Evolutionary conservation across 345 rosid species (phyloP), one percentile per base, ranked within the genome.

Genomic region (Pseudoturritis turrita): DNA sequence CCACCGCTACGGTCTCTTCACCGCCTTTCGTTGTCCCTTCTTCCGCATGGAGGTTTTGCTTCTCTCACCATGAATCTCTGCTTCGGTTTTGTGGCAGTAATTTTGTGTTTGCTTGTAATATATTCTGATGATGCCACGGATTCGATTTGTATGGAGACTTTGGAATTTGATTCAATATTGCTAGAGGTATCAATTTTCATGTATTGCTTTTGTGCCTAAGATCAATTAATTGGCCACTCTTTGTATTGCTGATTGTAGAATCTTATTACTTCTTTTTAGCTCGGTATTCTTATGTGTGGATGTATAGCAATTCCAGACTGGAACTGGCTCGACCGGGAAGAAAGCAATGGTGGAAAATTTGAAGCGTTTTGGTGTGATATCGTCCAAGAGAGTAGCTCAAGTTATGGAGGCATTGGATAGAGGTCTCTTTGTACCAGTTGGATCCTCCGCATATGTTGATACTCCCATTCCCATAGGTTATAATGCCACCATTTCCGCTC

Each of bases 401-500:
- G 94, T 89, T 28, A 90, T 96, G 98, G 97, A 87, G 80, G 79
- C 75, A 26, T 62, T 96, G 23, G 99, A 96, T 61, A 84, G 98
- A 78, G 96, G 81, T 71, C 81, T 85, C 60, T 96, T 96, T 65
- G 96, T 96, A 35, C 91, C 96, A 7, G 81, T 77, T 33, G 92
- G 88, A 17, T 65, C 82, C 10, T 81, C 89, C 2, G 81, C 99
- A 56, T 96, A 96, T 76, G 82, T 68, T 67, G 99, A 96, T 73
- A 86, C 85, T 41, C 98, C 99, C 5, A 73, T 90, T 80, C 56
- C 97, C 6, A 92, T 96, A 47, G 99, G 99, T 67, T 92, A 88
- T 77, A 96, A 96, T 80, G 99, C 92, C 40, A 92, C 98, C 36
- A 96, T 96, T 44, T 96, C 98, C 55, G 99, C 99, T 14, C 99